These are phyloP conservation scores for Eucalyptus shirleyi DNA, from an alignment of 345 rosid genomes.

Conservation along the genomic window DNA sequence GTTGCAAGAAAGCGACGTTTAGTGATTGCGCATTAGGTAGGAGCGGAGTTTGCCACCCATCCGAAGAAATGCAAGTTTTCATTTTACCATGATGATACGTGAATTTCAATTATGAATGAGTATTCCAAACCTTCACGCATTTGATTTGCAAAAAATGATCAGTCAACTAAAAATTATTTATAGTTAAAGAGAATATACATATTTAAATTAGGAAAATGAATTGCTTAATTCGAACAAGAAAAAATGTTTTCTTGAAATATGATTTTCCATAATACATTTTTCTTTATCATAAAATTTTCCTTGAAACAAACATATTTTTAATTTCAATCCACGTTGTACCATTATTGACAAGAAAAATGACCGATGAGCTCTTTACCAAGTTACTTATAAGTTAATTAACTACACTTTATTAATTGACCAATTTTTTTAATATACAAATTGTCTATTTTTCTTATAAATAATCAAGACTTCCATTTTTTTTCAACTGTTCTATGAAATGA, in stretches of 20 bases:
- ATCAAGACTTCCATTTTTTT: not conserved
- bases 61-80: not conserved
- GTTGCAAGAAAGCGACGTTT: not conserved
- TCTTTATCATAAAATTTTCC: not conserved
- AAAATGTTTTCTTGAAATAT: fast-evolving
- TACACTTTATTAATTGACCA: not conserved
- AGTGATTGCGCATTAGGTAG: not conserved
- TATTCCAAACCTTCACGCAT: fast-evolving
- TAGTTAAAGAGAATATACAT: fast-evolving
- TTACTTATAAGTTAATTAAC: not conserved
- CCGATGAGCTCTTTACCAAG: not conserved
- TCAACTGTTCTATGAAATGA: not conserved
- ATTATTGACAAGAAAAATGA: not conserved
- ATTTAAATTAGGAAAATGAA: not conserved
- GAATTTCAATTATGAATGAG: not conserved
- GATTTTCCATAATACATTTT: no score
- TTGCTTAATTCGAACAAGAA: fast-evolving
- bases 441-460: not conserved
- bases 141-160: not conserved
- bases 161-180: not conserved
- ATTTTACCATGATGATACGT: not conserved
- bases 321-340: fast-evolving
- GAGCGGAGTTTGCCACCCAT: not conserved
- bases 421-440: not conserved
- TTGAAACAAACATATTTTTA: no score